These are phyloP conservation scores for Amylostereum areolatum DNA, from an alignment of 1,284 basidiomycete genomes.

Conservation along the genomic window DNA sequence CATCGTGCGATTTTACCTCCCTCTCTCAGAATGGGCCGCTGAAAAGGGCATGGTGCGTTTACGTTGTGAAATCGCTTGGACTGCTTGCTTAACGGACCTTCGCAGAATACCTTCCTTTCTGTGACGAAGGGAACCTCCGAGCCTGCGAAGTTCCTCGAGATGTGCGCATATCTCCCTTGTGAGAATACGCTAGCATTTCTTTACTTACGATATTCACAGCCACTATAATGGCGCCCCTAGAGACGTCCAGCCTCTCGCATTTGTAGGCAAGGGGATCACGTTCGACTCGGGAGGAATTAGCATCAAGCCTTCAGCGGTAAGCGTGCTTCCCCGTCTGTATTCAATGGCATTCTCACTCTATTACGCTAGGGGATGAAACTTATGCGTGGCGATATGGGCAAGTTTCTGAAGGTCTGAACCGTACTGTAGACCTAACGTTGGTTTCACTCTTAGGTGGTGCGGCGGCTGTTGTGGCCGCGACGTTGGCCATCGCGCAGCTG, in stretches of 20 bases:
- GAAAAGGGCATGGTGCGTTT: conserved; percentile 71
- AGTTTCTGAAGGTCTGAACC: conserved; percentile 16
- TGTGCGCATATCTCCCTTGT: conserved; percentile 40
- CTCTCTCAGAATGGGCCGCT: conserved; percentile 61
- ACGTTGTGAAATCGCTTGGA: neutral
- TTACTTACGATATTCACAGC: conserved; percentile 26
- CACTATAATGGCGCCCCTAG: conserved; percentile 74
- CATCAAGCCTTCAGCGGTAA: conserved; percentile 70
- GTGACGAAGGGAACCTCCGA: conserved; percentile 81
- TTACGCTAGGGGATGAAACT: conserved; percentile 60
- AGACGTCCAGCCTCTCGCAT: conserved; percentile 59
- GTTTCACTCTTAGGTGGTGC: conserved; percentile 52
- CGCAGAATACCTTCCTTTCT: conserved; percentile 77
- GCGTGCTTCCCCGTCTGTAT: conserved; percentile 18
- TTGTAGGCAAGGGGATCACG: conserved; percentile 88
- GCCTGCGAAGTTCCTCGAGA: conserved; percentile 84
- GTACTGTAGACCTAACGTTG: neutral
- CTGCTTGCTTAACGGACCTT: neutral
- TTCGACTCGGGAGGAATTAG: conserved; percentile 90
- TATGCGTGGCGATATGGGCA: conserved; percentile 82
- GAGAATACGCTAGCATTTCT: conserved; percentile 4
- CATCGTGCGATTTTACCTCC: conserved; percentile 1
- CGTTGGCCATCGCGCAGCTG: conserved; percentile 77
- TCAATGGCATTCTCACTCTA: neutral
- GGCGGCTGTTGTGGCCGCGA: conserved; percentile 69